These are phyloP conservation scores for Sonneratia caseolaris DNA, from an alignment of 345 rosid genomes.

Conservation along the genomic window DNA sequence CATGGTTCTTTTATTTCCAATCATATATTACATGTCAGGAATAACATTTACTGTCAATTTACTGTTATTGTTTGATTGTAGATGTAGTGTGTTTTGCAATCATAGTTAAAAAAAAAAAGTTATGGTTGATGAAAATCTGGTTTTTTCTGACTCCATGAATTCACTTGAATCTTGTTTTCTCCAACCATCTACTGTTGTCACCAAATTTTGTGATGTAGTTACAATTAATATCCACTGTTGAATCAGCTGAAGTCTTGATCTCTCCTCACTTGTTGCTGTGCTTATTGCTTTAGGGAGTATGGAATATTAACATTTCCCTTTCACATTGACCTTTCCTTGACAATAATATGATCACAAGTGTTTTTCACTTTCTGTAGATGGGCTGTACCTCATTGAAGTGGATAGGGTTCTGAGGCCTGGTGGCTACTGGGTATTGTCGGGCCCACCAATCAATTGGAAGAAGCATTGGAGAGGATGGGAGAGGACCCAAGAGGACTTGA, in stretches of 20 bases:
- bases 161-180: neutral
- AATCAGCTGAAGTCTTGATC: neutral
- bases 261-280: neutral
- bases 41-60: too few relatives aligned
- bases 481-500: constrained; percentile 66
- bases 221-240: neutral
- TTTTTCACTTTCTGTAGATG: constrained; percentile 38
- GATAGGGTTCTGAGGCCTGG: constrained; percentile 91
- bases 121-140: neutral
- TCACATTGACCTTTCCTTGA: neutral
- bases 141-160: too few relatives aligned
- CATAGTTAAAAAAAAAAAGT: too few relatives aligned
- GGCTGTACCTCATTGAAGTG: constrained; percentile 72
- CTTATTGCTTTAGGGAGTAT: neutral
- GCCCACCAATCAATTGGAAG: constrained; percentile 92
- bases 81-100: too few relatives aligned
- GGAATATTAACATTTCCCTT: neutral
- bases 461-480: constrained; percentile 93
- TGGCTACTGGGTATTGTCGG: constrained; percentile 92
- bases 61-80: too few relatives aligned
- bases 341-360: neutral
- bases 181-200: neutral
- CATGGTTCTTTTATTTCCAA: neutral
- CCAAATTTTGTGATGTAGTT: neutral
- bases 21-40: too few relatives aligned